phyloP scores from a whole-genome alignment of 169 alveolate genomes.

The Eimeria necatrix region DNA sequence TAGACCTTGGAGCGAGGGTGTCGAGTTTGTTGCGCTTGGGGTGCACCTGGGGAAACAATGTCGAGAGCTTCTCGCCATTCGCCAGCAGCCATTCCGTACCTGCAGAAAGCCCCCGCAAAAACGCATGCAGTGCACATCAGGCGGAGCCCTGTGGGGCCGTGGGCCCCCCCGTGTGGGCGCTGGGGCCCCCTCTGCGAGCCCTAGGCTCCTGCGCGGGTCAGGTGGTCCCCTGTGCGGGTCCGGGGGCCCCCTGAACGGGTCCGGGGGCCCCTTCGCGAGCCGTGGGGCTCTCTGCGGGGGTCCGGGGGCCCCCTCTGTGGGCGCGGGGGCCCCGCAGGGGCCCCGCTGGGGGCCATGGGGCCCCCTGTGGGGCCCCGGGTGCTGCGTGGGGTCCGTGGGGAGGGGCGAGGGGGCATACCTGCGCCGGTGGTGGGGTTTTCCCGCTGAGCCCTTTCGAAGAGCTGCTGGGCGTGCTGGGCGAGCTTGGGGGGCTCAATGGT shows the following conservation, averaged over 20 bases:
- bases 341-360: too few relatives aligned
- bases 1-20: not conserved
- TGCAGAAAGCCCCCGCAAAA: not conserved
- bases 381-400: not conserved
- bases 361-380: not conserved
- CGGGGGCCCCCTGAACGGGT: too few relatives aligned
- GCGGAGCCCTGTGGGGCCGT: not conserved
- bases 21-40: slow-evolving; percentile 46
- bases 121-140: not conserved
- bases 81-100: slow-evolving; percentile 72
- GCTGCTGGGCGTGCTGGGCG: slow-evolving; percentile 30
- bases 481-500: slow-evolving; percentile 50
- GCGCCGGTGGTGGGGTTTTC: not conserved
- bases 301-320: not conserved
- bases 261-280: not conserved
- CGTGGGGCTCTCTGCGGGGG: not conserved
- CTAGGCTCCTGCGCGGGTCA: too few relatives aligned
- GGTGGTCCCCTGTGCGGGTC: too few relatives aligned
- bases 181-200: too few relatives aligned
- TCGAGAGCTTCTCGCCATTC: slow-evolving; percentile 25
- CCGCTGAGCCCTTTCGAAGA: slow-evolving; percentile 33
- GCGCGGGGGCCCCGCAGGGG: not conserved
- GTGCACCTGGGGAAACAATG: slow-evolving; percentile 70
- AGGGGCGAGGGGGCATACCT: not conserved
- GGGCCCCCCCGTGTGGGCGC: not conserved